These are phyloP conservation scores for Leptosphaerulina australis DNA, from an alignment of 2,329 filamentous ascomycete genomes.

Conservation along the genomic window DNA sequence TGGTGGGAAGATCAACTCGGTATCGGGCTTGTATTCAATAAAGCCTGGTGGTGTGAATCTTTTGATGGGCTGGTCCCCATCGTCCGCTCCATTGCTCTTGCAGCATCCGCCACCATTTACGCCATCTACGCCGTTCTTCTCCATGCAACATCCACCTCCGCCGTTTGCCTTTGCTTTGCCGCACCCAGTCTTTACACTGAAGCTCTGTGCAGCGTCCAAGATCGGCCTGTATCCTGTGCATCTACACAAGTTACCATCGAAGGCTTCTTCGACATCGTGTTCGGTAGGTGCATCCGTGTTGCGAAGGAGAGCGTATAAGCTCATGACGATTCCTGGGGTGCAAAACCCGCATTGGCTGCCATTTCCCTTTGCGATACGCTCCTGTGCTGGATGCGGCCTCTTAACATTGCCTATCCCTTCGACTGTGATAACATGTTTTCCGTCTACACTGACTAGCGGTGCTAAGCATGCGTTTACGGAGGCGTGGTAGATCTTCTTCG, in stretches of 20 bases:
- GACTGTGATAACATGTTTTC: constrained; percentile 97
- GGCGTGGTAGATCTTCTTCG: constrained; percentile 91
- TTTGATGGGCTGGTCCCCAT: constrained; percentile 55
- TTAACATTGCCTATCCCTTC: constrained; percentile 93
- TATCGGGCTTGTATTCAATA: constrained; percentile 92
- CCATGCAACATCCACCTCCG: constrained; percentile 74
- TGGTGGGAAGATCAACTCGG: constrained; percentile 93
- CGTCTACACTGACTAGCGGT: constrained; percentile 89
- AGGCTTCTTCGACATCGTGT: constrained; percentile 90
- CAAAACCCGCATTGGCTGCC: constrained; percentile 97
- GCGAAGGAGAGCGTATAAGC: constrained; percentile 86
- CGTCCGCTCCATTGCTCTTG: constrained; percentile 46
- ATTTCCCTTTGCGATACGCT: constrained; percentile 87
- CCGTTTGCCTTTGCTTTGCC: constrained; percentile 63
- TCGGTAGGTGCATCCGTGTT: constrained; percentile 80
- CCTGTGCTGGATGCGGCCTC: constrained; percentile 85
- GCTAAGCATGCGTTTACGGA: constrained; percentile 96
- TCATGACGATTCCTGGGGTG: constrained; percentile 97
- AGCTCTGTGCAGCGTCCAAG: constrained; percentile 89
- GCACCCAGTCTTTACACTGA: constrained; percentile 66
- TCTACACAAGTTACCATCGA: constrained; percentile 93
- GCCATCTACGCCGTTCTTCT: constrained; percentile 51
- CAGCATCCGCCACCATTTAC: constrained; percentile 49
- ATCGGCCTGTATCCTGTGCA: constrained; percentile 97
- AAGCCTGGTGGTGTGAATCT: constrained; percentile 86